A percentile compares a stretch with the other conserved stretches of the same genome.
Evolutionary conservation across 1,139 yeast species (phyloP).

Genomic region (Candida labiduridarum): DNA sequence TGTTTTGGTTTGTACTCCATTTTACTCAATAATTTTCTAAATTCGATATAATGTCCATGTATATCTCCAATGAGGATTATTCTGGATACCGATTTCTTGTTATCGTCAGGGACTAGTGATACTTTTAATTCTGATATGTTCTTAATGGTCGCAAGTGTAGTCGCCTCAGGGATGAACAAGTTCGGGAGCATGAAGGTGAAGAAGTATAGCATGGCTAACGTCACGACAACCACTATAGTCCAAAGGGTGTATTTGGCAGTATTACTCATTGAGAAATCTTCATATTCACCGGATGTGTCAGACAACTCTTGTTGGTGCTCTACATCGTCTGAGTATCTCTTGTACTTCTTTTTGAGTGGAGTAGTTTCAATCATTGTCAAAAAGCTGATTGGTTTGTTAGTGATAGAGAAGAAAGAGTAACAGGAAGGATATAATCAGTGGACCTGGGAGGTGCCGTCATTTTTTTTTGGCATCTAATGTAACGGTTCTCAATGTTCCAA

Average conservation of each 20-base stretch:
- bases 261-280: not conserved
- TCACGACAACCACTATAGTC: constrained; percentile 19
- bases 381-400: not conserved
- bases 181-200: constrained; percentile 38
- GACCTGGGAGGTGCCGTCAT: no score
- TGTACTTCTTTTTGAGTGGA: not conserved
- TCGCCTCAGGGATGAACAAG: constrained; percentile 37
- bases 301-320: not conserved
- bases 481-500: no score
- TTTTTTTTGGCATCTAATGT: no score
- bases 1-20: constrained; percentile 41
- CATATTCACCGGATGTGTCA: not conserved
- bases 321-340: not conserved
- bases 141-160: constrained; percentile 27
- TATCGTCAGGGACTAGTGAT: constrained; percentile 16
- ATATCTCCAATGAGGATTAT: constrained; percentile 81
- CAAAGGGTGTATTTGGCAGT: constrained; percentile 16
- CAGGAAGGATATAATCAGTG: no score
- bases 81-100: constrained; percentile 35
- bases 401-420: no score
- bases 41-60: constrained; percentile 72
- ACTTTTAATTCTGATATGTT: constrained; percentile 29
- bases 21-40: constrained; percentile 52
- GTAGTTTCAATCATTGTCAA: not conserved
- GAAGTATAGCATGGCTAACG: constrained; percentile 27